phyloP scores from a whole-genome alignment of 441 rosid genomes.

The Viola pubescens region DNA sequence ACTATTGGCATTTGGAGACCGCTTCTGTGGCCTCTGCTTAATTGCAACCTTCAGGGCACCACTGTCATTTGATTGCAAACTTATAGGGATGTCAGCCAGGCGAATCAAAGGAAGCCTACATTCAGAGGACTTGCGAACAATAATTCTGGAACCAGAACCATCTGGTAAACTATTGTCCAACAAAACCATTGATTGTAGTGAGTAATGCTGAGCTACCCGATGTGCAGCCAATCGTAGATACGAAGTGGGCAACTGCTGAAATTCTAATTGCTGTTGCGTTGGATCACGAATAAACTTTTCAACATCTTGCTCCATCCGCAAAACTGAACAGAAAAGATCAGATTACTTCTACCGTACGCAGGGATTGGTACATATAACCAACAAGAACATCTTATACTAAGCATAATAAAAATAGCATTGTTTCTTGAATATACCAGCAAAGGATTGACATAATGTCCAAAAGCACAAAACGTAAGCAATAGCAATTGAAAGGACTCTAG shows the following conservation, averaged over 20 bases:
- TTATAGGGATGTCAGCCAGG: constrained; percentile 65
- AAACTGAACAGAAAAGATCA: constrained; percentile 32
- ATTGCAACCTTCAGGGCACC: constrained; percentile 58
- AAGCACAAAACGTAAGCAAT: too few species aligned
- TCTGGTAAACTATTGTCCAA: constrained; percentile 56
- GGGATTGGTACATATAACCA: too few species aligned
- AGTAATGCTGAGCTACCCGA: constrained; percentile 80
- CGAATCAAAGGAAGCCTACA: constrained; percentile 52
- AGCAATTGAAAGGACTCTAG: too few species aligned
- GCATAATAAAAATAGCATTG: neutral
- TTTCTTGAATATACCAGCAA: too few species aligned
- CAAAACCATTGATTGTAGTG: constrained; percentile 75
- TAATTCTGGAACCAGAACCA: constrained; percentile 60
- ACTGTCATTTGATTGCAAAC: constrained; percentile 49
- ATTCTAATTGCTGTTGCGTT: constrained; percentile 57
- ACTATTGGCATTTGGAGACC: constrained; percentile 27
- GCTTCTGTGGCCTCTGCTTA: constrained; percentile 67
- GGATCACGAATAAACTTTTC: constrained; percentile 64
- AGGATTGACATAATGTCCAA: too few species aligned
- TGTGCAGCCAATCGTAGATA: constrained; percentile 79
- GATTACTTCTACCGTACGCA: too few species aligned
- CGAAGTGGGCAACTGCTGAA: constrained; percentile 77
- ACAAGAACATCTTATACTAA: too few species aligned
- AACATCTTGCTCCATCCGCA: constrained; percentile 79
- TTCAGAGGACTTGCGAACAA: constrained; percentile 61